These are phyloP conservation scores for Trametes pubescens DNA, from an alignment of 1,284 basidiomycete species.

Conservation along the genomic window DNA sequence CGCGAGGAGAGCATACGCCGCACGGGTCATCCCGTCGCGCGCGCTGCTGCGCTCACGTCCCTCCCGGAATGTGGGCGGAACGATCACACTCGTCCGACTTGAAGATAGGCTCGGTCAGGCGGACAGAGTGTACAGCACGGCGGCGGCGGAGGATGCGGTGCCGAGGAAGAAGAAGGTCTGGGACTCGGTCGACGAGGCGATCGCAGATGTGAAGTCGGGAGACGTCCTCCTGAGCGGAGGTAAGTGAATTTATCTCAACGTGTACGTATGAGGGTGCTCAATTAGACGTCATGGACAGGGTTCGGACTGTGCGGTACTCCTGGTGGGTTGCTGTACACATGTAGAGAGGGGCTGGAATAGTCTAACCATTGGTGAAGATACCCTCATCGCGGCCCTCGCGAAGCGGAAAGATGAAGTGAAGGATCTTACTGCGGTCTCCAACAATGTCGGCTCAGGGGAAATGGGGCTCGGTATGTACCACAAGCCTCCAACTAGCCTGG, in stretches of 20 bases:
- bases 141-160: conserved; percentile 39
- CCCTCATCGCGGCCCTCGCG: conserved; percentile 83
- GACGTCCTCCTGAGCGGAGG: conserved; percentile 84
- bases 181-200: conserved; percentile 60
- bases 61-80: conserved; percentile 29
- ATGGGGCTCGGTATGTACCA: conserved; percentile 76
- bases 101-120: conserved; percentile 13
- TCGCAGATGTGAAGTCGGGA: conserved; percentile 64
- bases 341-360: neutral
- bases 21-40: conserved; percentile 28
- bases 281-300: conserved; percentile 50
- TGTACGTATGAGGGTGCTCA: neutral
- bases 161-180: conserved; percentile 59
- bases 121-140: conserved; percentile 37
- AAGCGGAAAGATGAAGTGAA: conserved; percentile 72
- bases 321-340: conserved; percentile 51
- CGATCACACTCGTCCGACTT: conserved; percentile 19
- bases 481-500: conserved; percentile 4
- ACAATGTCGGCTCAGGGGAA: conserved; percentile 86
- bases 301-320: conserved; percentile 84
- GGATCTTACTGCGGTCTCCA: conserved; percentile 86
- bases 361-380: conserved; percentile 57
- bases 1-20: conserved; percentile 23
- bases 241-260: conserved; percentile 44
- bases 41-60: conserved; percentile 24